These are phyloP conservation scores for Hanseniaspora clermontiae DNA, from an alignment of 805 yeast species.

Conservation along the genomic window DNA sequence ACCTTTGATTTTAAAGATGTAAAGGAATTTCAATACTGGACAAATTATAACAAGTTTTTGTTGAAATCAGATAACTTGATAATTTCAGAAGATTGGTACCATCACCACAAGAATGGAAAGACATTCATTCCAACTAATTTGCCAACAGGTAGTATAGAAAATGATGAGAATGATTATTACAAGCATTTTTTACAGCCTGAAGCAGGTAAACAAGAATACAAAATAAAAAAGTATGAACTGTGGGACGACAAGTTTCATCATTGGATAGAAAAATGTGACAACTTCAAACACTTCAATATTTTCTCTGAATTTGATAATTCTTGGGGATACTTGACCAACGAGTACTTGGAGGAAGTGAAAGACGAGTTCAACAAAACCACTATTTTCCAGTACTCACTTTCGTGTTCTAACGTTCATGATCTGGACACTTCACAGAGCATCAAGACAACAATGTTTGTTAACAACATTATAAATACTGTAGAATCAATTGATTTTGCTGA, in stretches of 20 bases:
- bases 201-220: conserved; percentile 52
- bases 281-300: conserved; percentile 56
- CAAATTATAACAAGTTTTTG: conserved; percentile 60
- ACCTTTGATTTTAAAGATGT: not conserved
- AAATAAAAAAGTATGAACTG: conserved; percentile 35
- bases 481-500: conserved; percentile 39
- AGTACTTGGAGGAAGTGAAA: conserved; percentile 39
- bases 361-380: conserved; percentile 54
- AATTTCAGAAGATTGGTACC: conserved; percentile 48
- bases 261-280: conserved; percentile 63
- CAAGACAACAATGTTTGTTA: conserved; percentile 17
- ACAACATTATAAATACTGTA: conserved; percentile 37
- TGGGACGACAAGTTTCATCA: conserved; percentile 48
- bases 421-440: conserved; percentile 19
- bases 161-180: conserved; percentile 13
- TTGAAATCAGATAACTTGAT: conserved; percentile 50
- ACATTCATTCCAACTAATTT: conserved; percentile 4
- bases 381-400: conserved; percentile 29
- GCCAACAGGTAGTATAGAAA: not conserved
- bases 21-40: conserved; percentile 53
- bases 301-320: conserved; percentile 60
- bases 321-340: conserved; percentile 69
- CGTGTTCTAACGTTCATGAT: conserved; percentile 22
- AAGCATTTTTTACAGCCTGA: conserved; percentile 36
- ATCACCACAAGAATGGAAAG: conserved; percentile 17